These are phyloP conservation scores for Yamadazyma kitorensis DNA, from an alignment of 805 yeast genomes.

Conservation along the genomic window DNA sequence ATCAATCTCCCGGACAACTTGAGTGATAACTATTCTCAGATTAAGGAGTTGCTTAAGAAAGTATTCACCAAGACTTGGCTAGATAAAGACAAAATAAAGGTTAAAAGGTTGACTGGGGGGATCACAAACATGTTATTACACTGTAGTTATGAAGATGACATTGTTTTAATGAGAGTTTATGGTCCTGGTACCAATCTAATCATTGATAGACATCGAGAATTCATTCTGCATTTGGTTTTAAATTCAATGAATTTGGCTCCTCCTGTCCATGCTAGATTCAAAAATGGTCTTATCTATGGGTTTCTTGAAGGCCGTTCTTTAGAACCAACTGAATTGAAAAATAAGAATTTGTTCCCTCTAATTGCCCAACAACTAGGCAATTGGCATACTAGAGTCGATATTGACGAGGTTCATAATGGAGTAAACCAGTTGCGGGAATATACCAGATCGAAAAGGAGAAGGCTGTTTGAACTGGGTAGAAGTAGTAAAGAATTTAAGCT, in stretches of 20 bases:
- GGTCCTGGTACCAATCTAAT: conserved; percentile 72
- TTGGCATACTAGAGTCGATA: conserved; percentile 58
- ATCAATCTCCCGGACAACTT: conserved; percentile 38
- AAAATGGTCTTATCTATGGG: conserved; percentile 72
- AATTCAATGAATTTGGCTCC: conserved; percentile 65
- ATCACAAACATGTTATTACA: conserved; percentile 60
- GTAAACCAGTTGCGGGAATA: conserved; percentile 35
- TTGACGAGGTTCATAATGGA: conserved; percentile 46
- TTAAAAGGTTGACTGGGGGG: conserved; percentile 56
- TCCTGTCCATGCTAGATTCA: conserved; percentile 61
- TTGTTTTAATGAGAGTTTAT: conserved; percentile 62
- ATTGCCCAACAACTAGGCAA: conserved; percentile 67
- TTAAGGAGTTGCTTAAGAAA: conserved; percentile 35
- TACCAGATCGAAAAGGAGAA: conserved; percentile 14
- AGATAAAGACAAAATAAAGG: conserved; percentile 22
- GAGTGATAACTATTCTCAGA: conserved; percentile 32
- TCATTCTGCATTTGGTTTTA: conserved; percentile 64
- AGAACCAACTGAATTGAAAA: conserved; percentile 50
- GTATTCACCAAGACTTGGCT: conserved; percentile 47
- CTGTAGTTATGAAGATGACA: conserved; percentile 38
- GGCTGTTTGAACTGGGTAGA: conserved; percentile 6
- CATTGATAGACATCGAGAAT: conserved; percentile 72
- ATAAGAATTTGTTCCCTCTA: conserved; percentile 47
- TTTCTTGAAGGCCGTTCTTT: conserved; percentile 63
- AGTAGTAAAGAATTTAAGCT: neutral